Evolutionary conservation across 2,329 filamentous ascomycete genomes (phyloP).

Genomic region (Fusarium sp.): DNA sequence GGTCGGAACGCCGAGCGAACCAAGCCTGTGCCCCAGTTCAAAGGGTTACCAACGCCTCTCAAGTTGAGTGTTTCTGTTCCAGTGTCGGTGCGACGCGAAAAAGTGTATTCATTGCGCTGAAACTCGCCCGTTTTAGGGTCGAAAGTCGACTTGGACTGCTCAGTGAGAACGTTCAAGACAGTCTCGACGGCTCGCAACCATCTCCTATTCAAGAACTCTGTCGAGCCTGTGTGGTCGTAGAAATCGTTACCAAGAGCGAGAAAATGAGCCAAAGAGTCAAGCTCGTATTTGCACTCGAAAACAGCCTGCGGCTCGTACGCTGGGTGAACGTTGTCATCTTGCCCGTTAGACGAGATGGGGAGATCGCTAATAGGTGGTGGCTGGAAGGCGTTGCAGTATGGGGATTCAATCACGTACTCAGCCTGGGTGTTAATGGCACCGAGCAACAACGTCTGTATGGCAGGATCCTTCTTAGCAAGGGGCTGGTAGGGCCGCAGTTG

Average conservation of each 20-base stretch:
- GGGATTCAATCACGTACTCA: slow-evolving; percentile 92
- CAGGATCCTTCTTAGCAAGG: slow-evolving; percentile 82
- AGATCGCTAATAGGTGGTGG: slow-evolving; percentile 87
- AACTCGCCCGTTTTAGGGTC: slow-evolving; percentile 72
- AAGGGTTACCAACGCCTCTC: slow-evolving; percentile 86
- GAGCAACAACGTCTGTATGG: slow-evolving; percentile 81
- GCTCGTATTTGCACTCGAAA: slow-evolving; percentile 99
- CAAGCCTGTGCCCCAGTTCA: slow-evolving; percentile 85
- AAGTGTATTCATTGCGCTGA: slow-evolving; percentile 83
- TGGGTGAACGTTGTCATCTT: slow-evolving; percentile 87
- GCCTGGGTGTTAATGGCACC: slow-evolving; percentile 97
- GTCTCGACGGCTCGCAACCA: slow-evolving; percentile 84
- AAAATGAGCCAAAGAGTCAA: slow-evolving; percentile 95
- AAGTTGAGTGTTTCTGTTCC: slow-evolving; percentile 93
- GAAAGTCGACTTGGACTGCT: slow-evolving; percentile 87
- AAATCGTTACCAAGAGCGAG: slow-evolving; percentile 88
- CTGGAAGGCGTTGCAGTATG: slow-evolving; percentile 99
- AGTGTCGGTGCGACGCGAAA: slow-evolving; percentile 80
- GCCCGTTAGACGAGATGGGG: slow-evolving; percentile 77
- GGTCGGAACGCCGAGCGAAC: slow-evolving; percentile 93
- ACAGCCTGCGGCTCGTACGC: slow-evolving; percentile 85
- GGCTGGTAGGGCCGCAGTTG: slow-evolving; percentile 91
- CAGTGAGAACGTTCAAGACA: slow-evolving; percentile 76
- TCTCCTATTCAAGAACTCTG: slow-evolving; percentile 79
- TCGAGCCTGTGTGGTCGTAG: slow-evolving; percentile 80